Conservation (phyloP, 1,139 yeast genomes). For the Scheffersomyces insectosa region DNA sequence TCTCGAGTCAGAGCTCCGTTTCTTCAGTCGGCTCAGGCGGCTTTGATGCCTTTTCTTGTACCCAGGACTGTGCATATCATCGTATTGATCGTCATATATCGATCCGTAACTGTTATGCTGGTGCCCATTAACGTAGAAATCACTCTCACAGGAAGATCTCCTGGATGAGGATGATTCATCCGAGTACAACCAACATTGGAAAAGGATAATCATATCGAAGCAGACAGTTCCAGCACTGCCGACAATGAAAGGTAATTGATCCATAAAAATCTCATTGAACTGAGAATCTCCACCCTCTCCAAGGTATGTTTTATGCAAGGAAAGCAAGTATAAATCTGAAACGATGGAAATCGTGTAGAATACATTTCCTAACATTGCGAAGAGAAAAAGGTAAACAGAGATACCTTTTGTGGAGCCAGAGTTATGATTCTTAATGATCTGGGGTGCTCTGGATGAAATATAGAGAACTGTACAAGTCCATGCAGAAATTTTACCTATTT, state of each 20-base stretch:
- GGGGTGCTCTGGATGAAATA: slow-evolving; percentile 87
- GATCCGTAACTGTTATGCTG: slow-evolving; percentile 4
- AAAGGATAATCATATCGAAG: slow-evolving; percentile 34
- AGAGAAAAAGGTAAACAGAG: slow-evolving; percentile 34
- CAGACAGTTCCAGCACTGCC: slow-evolving; percentile 40
- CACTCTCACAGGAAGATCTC: background rate
- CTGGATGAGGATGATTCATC: background rate
- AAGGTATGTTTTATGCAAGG: slow-evolving; percentile 1
- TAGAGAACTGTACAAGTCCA: slow-evolving; percentile 87
- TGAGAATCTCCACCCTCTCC: slow-evolving; percentile 3
- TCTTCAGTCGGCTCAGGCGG: background rate
- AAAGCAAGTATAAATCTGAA: slow-evolving; percentile 26
- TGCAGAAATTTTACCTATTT: slow-evolving; percentile 61
- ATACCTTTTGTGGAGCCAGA: slow-evolving; percentile 37
- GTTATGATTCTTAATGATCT: slow-evolving; percentile 48
- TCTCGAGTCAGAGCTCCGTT: background rate
- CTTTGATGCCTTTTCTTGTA: background rate
- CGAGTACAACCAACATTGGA: slow-evolving; percentile 33
- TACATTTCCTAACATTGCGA: slow-evolving; percentile 39
- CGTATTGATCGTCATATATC: background rate
- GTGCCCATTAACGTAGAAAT: background rate
- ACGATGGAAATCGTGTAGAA: slow-evolving; percentile 37
- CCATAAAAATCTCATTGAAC: slow-evolving; percentile 18
- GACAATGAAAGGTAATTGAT: slow-evolving; percentile 37
- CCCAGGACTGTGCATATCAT: background rate